Base-by-base conservation (phyloP, 768 basidiomycete species). In the Boletellus ananiceps region DNA sequence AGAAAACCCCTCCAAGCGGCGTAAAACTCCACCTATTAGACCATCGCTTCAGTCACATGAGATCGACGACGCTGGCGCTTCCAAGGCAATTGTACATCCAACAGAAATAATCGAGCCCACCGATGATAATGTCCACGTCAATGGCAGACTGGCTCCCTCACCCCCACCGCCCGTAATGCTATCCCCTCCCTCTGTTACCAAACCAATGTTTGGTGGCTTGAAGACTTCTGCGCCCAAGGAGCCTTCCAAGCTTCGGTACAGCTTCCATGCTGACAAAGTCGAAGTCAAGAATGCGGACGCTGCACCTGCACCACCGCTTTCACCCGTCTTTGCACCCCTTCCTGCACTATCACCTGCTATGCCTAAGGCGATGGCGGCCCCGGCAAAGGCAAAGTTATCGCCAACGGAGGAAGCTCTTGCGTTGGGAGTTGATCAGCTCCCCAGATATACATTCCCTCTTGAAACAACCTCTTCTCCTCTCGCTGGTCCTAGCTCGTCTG, bases 171-270 rank as follows among this genome's bases (percentile, higher is more conserved):
- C 47, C 5, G 18, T 42, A 19, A 47, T 50, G 4, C 14, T 51
- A n/a, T 70, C 56, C 47, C 61, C 61, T 1, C 50, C 60, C n/a
- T 32, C 60, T 14, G 51, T 40, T 34, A 50, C 61, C 8, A 67
- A 66, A 40, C 42, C 56, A 23, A 27, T 54, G 19, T 59, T 62
- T 25, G 49, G 59, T 40, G 33, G 34, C n/a, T 35, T 67, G 36
- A 85, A 82, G 61, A 67, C 77, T 3, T 79, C 73, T 23, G 76
- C 76, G 8, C 88, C 88, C 1, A 86, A 82, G 60, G 84, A 86
- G 47, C 86, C 88, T 2, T 88, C 88, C 50, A 89, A 88, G 60
- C 72, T 90, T 49, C 79, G 88, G 23, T 84, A 76, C 57, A 86
- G 86, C 56, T 80, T 84, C 64, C 79, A 81, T 40, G 76, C 79